Conservation (phyloP, 2,329 filamentous ascomycete genomes). For the Pseudogymnoascus sp. region DNA sequence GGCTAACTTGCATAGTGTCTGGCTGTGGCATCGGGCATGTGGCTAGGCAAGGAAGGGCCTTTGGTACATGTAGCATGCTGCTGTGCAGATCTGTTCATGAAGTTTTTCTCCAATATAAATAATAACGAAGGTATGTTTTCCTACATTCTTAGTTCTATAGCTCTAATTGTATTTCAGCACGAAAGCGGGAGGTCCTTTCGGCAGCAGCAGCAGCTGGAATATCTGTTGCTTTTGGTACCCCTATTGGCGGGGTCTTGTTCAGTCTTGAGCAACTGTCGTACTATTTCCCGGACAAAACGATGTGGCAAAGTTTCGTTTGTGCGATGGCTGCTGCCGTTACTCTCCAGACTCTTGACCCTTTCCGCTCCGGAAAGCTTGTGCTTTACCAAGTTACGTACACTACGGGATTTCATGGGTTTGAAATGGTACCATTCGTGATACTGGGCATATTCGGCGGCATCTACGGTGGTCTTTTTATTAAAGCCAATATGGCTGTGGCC, state of each 20-base stretch:
- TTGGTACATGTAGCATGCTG: constrained; percentile 95
- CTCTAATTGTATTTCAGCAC: constrained; percentile 45
- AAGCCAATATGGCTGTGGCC: constrained; percentile 80
- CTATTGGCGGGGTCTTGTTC: constrained; percentile 90
- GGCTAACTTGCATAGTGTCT: constrained; percentile 54
- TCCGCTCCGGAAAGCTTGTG: constrained; percentile 89
- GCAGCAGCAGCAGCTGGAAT: constrained; percentile 88
- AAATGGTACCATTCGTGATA: constrained; percentile 78
- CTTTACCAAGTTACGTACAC: constrained; percentile 94
- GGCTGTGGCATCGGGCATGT: constrained; percentile 87
- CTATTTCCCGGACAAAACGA: constrained; percentile 97
- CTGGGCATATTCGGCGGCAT: constrained; percentile 87
- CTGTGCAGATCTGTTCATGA: constrained; percentile 90
- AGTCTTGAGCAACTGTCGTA: constrained; percentile 96
- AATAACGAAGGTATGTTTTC: constrained; percentile 65
- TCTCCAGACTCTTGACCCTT: constrained; percentile 86
- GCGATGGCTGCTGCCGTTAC: constrained; percentile 98
- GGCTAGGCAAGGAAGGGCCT: constrained; percentile 93
- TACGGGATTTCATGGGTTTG: constrained; percentile 87
- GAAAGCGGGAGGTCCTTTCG: constrained; percentile 87
- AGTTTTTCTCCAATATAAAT: constrained; percentile 72
- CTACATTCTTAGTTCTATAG: constrained; percentile 12
- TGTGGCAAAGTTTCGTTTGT: constrained; percentile 99
- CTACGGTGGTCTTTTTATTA: constrained; percentile 92
- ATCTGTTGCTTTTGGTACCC: constrained; percentile 87